Evolutionary conservation across 768 basidiomycete species (phyloP), one percentile per base, ranked within the genome.

Genomic region (Mycena latifolia): DNA sequence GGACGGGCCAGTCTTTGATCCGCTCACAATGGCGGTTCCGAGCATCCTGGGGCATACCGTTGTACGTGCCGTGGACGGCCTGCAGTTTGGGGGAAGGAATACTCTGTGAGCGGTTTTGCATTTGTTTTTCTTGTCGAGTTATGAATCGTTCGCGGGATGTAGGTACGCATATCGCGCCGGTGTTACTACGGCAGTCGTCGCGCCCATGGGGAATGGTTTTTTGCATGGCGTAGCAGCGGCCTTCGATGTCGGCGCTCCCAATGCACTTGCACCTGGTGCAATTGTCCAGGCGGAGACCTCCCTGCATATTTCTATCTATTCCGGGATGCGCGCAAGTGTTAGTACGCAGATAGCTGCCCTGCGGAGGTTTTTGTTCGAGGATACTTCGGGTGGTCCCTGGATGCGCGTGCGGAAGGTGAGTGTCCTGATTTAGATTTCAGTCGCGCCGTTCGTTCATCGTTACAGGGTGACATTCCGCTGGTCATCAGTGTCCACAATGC

Each of bases 401-500:
- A 60, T 69, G 12, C 76, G 76, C 12, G 81, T 86, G 8, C 75
- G 73, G 37, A 73, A 75, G 71, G 83, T 83, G 53, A 4, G 74
- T 78, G 6, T n/a, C n/a, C 20, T 33, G 31, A 11, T 10, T n/a
- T n/a, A 55, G 4, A 33, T 52, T 7, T 52, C 17, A n/a, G n/a
- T n/a, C 6, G 3, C 12, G 6, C 20, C 11, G 20, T 62, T 27
- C 82, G 67, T 66, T 73, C 61, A 74, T 53, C 29, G 59, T 77
- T 75, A 77, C 46, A 91, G 84, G 90, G 92, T 15, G 66, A 78
- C 22, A 73, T 90, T 0, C 87, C 91, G 0, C 79, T 96, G 20
- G 91, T 94, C 2, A 76, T 94, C 22, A 78, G 85, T 2, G 89
- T 88, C 17, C 81, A 90, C 62, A 92, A 84, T 70, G 92, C 92